Base-by-base conservation (phyloP, 2,329 filamentous ascomycete genomes). In the Rhexocercosporidium sp. region DNA sequence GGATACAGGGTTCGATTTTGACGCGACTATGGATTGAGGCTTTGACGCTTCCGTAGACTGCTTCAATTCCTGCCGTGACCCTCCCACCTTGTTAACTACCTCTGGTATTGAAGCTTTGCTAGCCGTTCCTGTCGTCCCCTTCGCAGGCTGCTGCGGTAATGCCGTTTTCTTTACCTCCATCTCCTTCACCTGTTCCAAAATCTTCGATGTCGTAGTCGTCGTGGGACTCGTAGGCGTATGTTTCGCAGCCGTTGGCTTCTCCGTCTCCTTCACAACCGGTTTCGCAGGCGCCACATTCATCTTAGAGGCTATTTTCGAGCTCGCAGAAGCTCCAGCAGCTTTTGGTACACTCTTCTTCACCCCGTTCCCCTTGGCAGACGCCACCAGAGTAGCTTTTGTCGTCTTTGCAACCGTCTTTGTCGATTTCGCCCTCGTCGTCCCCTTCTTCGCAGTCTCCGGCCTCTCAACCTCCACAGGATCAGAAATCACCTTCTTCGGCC, bases 401-500 rank as follows among this genome's bases (percentile, higher is more conserved):
- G 62, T 31, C 47, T 67, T 72, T 3, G 68, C 37, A 14, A 66
- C 57, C 4, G 67, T 66, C 64, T 72, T 75, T 1, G 74, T 74
- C 3, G 74, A 71, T 62, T 75, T 75, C 25, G 68, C 64, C 41
- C 72, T 66, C 3, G 71, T 71, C 20, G 71, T 72, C 31, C 71
- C 64, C 18, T 66, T 70, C 56, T 68, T 71, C 22, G 46, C 53
- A 20, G 51, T 39, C 44, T 70, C 67, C 29, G 65, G 41, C 18
- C 71, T 34, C 57, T 73, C 71, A 22, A 68, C 59, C 27, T 71
- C 71, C 12, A 73, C 47, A 9, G 67, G 37, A n/a, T 74, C 73
- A n/a, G 67, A 44, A 39, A 73, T 68, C 46, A 74, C 68, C 71
- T 77, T 77, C 68, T 72, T 73, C 0, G 75, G 74, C 61, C 74